Conservation (phyloP, 805 yeast genomes). For the Teunomyces panamensis region DNA sequence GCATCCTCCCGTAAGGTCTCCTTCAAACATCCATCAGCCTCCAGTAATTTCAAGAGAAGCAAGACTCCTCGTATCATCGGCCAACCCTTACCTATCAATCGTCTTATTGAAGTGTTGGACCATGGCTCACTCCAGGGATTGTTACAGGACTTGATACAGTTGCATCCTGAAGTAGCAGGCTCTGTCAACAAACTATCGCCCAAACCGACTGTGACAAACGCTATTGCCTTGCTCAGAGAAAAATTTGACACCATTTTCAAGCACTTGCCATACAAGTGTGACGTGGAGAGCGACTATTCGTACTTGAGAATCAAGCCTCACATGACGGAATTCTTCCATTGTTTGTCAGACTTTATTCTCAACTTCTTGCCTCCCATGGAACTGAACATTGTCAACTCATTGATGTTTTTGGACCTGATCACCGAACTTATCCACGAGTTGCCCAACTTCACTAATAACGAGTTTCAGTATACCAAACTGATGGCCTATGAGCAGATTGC, state of each 20-base stretch:
- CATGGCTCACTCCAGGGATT: slow-evolving; percentile 51
- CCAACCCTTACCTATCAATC: slow-evolving; percentile 56
- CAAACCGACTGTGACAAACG: slow-evolving; percentile 50
- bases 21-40: not conserved
- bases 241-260: slow-evolving; percentile 45
- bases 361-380: slow-evolving; percentile 73
- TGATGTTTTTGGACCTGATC: slow-evolving; percentile 62
- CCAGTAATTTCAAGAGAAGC: slow-evolving; percentile 22
- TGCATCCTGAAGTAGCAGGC: slow-evolving; percentile 59
- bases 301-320: slow-evolving; percentile 67
- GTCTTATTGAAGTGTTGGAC: slow-evolving; percentile 70
- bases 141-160: slow-evolving; percentile 49
- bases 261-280: slow-evolving; percentile 74
- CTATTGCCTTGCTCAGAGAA: slow-evolving; percentile 46
- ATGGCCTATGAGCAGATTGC: slow-evolving; percentile 62
- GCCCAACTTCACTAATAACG: slow-evolving; percentile 63
- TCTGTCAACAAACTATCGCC: slow-evolving; percentile 56
- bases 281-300: slow-evolving; percentile 69
- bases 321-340: slow-evolving; percentile 65
- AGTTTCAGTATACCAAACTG: slow-evolving; percentile 48
- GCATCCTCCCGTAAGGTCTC: not conserved
- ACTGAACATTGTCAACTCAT: slow-evolving; percentile 47
- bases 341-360: slow-evolving; percentile 71
- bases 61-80: slow-evolving; percentile 50
- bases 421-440: slow-evolving; percentile 57